These are phyloP conservation scores for Penicillium mononematosum DNA, from an alignment of 495 filamentous ascomycete species.

Conservation along the genomic window DNA sequence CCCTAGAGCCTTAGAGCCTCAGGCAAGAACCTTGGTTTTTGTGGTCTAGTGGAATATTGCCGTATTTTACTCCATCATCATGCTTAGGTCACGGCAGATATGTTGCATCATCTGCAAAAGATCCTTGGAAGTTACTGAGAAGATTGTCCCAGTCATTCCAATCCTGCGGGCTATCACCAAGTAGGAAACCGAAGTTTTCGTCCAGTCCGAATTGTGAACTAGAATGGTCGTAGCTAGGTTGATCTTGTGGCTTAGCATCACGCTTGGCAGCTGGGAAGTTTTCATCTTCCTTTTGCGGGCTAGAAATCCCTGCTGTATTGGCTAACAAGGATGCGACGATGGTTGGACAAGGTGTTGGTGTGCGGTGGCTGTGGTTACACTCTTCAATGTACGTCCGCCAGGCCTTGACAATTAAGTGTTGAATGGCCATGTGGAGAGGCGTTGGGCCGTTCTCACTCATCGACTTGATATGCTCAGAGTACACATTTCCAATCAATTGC, in stretches of 20 bases:
- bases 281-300: constrained; percentile 1
- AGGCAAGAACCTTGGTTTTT: too few relatives aligned
- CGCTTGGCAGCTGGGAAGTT: background rate
- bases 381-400: constrained; percentile 35
- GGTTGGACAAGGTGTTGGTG: constrained; percentile 28
- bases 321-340: constrained; percentile 18
- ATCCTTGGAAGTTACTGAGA: constrained; percentile 31
- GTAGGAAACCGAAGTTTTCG: constrained; percentile 17
- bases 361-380: constrained; percentile 20
- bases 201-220: constrained; percentile 1
- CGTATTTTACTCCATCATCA: too few relatives aligned
- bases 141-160: constrained; percentile 41
- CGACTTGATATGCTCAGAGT: constrained; percentile 26
- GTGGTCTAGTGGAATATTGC: too few relatives aligned
- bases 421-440: constrained; percentile 36
- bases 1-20: too few relatives aligned
- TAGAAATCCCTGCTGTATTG: background rate
- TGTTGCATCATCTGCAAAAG: constrained; percentile 22
- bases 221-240: constrained; percentile 12
- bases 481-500: constrained; percentile 33
- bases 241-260: constrained; percentile 3
- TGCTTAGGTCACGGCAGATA: constrained; percentile 8
- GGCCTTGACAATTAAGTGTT: constrained; percentile 37
- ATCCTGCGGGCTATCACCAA: constrained; percentile 29
- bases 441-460: constrained; percentile 20